These are phyloP conservation scores for Erysimum cheiri DNA, from an alignment of 441 rosid genomes.

Conservation along the genomic window DNA sequence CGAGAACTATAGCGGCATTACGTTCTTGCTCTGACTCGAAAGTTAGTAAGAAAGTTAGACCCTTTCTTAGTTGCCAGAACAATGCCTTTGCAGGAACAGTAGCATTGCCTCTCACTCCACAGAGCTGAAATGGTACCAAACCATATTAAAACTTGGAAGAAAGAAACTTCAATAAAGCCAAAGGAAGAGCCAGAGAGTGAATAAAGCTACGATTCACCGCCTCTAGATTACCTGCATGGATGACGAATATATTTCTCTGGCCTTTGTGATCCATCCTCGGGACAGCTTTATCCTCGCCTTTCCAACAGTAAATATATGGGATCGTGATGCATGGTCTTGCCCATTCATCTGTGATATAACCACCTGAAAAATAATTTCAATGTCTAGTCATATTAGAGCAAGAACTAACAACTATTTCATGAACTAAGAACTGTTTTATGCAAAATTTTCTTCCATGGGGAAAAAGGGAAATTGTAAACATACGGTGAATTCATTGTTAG, in stretches of 20 bases:
- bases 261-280: slow-evolving; percentile 94
- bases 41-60: slow-evolving; percentile 67
- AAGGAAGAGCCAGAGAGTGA: slow-evolving; percentile 1
- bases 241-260: slow-evolving; percentile 84
- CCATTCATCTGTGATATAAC: slow-evolving; percentile 88
- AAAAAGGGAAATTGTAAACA: slow-evolving; percentile 30
- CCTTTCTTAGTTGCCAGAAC: slow-evolving; percentile 93
- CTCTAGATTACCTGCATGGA: slow-evolving; percentile 75
- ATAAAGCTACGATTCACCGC: not conserved
- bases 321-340: slow-evolving; percentile 73
- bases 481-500: slow-evolving; percentile 85
- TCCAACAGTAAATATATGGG: slow-evolving; percentile 78
- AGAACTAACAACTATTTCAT: not conserved
- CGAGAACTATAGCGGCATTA: slow-evolving; percentile 75
- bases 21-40: slow-evolving; percentile 91
- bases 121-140: slow-evolving; percentile 53
- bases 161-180: slow-evolving; percentile 2
- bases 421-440: not conserved
- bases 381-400: not conserved
- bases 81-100: slow-evolving; percentile 64
- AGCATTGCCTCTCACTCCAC: slow-evolving; percentile 70
- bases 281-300: slow-evolving; percentile 91
- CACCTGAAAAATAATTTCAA: slow-evolving; percentile 56
- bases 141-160: slow-evolving; percentile 14
- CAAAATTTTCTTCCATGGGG: not conserved